phyloP scores from a whole-genome alignment of 805 yeast species.

The Maudiozyma bulderi region DNA sequence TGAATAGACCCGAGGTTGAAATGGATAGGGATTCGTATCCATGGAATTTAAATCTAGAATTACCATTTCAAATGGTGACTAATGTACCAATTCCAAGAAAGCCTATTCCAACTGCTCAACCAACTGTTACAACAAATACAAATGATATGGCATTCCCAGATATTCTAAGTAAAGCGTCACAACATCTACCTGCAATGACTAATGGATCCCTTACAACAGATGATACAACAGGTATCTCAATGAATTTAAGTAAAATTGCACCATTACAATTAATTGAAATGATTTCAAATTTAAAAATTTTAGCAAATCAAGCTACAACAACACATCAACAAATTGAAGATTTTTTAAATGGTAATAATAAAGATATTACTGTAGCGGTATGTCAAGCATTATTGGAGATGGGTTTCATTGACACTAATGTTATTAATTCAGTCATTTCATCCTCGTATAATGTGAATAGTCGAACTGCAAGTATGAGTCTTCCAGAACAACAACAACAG shows the following conservation, averaged over 20 bases:
- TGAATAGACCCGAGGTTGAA: constrained; percentile 4
- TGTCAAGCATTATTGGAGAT: constrained; percentile 66
- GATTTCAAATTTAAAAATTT: constrained; percentile 52
- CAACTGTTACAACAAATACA: background rate
- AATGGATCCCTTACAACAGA: constrained; percentile 38
- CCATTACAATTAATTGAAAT: constrained; percentile 65
- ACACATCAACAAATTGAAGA: constrained; percentile 39
- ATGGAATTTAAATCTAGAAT: constrained; percentile 22
- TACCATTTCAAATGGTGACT: constrained; percentile 29
- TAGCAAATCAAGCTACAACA: constrained; percentile 41
- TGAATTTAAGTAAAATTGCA: constrained; percentile 52
- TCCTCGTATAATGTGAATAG: background rate
- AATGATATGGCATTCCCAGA: constrained; percentile 33
- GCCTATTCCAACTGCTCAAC: constrained; percentile 9
- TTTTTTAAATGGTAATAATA: constrained; percentile 43
- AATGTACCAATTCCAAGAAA: constrained; percentile 27
- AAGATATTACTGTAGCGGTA: constrained; percentile 50
- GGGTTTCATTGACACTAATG: constrained; percentile 65
- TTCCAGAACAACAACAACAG: constrained; percentile 1
- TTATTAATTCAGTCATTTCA: constrained; percentile 41
- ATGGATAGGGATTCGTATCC: constrained; percentile 27
- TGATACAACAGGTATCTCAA: constrained; percentile 42
- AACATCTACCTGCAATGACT: constrained; percentile 42
- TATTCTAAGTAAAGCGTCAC: constrained; percentile 44
- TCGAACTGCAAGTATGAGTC: background rate